Evolutionary conservation across 805 yeast genomes (phyloP).

Genomic region (Candida oleophila): DNA sequence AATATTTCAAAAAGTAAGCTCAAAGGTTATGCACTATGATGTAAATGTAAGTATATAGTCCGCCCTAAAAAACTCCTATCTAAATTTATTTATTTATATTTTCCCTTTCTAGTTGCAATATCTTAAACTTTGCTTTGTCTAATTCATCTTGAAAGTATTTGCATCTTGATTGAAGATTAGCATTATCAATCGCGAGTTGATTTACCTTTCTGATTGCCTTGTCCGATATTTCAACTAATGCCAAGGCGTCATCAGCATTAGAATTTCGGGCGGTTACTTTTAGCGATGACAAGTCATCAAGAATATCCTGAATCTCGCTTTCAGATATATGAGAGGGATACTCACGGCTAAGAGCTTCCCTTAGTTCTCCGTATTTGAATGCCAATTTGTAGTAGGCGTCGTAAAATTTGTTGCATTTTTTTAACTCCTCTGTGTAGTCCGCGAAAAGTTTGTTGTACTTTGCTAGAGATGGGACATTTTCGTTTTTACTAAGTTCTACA

Average conservation of each 20-base stretch:
- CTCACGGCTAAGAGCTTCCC: conserved; percentile 2
- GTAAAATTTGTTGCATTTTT: conserved; percentile 25
- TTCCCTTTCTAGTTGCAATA: conserved; percentile 19
- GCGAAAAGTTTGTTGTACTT: conserved; percentile 21
- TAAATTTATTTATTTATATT: not conserved
- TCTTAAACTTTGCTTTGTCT: conserved; percentile 17
- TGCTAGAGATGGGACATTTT: conserved; percentile 4
- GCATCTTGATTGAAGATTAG: conserved; percentile 9
- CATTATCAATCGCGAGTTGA: conserved; percentile 7
- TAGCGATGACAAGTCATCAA: not conserved
- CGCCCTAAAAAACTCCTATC: not conserved
- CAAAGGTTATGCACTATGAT: not conserved
- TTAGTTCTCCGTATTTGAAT: conserved; percentile 24
- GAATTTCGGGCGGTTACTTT: not conserved
- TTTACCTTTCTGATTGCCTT: conserved; percentile 3
- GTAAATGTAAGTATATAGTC: not conserved
- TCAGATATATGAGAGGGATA: not conserved
- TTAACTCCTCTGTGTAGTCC: conserved; percentile 28
- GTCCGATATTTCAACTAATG: conserved; percentile 2
- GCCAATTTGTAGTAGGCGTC: conserved; percentile 29
- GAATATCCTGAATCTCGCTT: not conserved
- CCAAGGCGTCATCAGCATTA: conserved; percentile 5
- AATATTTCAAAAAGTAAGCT: not conserved
- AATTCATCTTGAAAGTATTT: conserved; percentile 23
- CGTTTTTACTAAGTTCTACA: conserved; percentile 13